phyloP scores from a whole-genome alignment of 1,284 basidiomycete species.

The Mycena citricolor region DNA sequence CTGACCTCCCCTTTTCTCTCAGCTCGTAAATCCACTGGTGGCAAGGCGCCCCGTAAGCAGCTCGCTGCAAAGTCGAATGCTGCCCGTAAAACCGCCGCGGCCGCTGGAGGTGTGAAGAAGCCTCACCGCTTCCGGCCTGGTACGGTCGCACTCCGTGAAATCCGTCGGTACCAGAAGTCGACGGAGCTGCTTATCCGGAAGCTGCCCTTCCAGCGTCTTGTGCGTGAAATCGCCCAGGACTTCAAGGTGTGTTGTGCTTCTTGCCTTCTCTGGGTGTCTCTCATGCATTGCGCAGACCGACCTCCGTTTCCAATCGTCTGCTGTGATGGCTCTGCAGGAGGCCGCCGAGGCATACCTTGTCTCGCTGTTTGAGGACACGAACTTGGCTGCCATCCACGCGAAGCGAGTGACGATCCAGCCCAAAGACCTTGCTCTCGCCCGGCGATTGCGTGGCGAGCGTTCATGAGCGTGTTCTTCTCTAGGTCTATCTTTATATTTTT shows the following conservation, averaged over 20 bases:
- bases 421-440: conserved; percentile 78
- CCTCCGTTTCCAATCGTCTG: conserved; percentile 91
- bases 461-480: conserved; percentile 40
- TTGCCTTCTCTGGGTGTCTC: conserved; percentile 7
- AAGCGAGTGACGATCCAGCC: conserved; percentile 84
- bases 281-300: conserved; percentile 52
- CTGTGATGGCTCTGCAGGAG: conserved; percentile 89
- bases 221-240: conserved; percentile 90
- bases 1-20: conserved; percentile 36
- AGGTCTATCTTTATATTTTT: conserved; percentile 22
- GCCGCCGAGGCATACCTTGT: conserved; percentile 92
- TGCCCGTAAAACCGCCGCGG: conserved; percentile 59
- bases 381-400: conserved; percentile 82
- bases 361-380: conserved; percentile 83
- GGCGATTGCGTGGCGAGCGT: conserved; percentile 76
- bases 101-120: conserved; percentile 93
- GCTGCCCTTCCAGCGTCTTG: conserved; percentile 89
- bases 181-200: conserved; percentile 92
- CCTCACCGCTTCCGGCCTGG: conserved; percentile 96
- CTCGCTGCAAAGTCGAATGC: conserved; percentile 82
- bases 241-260: conserved; percentile 69
- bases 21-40: conserved; percentile 28
- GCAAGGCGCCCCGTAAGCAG: conserved; percentile 88
- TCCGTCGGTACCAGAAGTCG: conserved; percentile 95
- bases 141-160: conserved; percentile 97